Evolutionary conservation across 495 filamentous ascomycete species (phyloP).

Genomic region (Penicillium fimorum): DNA sequence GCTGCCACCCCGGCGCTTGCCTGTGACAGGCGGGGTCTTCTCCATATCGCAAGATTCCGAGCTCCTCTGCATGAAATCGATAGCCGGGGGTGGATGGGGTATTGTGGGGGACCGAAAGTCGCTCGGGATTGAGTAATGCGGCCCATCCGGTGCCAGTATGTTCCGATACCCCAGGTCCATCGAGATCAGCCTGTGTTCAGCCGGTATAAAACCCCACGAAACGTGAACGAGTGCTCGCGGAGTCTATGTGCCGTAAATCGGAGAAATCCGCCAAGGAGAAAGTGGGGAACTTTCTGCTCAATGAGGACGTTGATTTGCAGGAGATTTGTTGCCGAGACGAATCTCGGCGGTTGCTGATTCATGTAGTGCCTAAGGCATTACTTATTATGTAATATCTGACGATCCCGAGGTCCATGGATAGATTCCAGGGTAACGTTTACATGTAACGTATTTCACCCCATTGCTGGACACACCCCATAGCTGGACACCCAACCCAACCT

Average conservation of each 20-base stretch:
- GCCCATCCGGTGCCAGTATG: constrained; percentile 40
- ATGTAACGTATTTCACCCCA: too few relatives aligned
- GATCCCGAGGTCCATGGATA: too few relatives aligned
- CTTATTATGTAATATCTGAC: not conserved
- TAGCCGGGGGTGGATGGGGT: constrained; percentile 35
- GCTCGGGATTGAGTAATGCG: constrained; percentile 35
- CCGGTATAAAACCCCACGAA: constrained; percentile 38
- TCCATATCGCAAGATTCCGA: constrained; percentile 43
- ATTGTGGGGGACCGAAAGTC: constrained; percentile 46
- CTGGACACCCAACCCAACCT: too few relatives aligned
- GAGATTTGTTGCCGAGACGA: constrained; percentile 17
- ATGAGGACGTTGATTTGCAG: constrained; percentile 6
- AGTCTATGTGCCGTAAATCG: constrained; percentile 47
- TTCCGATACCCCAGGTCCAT: constrained; percentile 47
- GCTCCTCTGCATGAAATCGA: constrained; percentile 35
- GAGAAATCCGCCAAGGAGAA: constrained; percentile 29
- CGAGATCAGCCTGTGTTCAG: constrained; percentile 33
- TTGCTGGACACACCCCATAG: too few relatives aligned
- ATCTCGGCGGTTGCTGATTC: constrained; percentile 36
- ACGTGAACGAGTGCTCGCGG: constrained; percentile 25
- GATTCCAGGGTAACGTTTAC: too few relatives aligned
- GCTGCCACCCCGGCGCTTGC: constrained; percentile 49
- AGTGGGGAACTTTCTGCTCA: not conserved
- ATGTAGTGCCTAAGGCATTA: constrained; percentile 15
- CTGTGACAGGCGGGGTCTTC: constrained; percentile 44